These are phyloP conservation scores for Tetrapisispora nanseiensis DNA, from an alignment of 805 yeast genomes.

Conservation along the genomic window DNA sequence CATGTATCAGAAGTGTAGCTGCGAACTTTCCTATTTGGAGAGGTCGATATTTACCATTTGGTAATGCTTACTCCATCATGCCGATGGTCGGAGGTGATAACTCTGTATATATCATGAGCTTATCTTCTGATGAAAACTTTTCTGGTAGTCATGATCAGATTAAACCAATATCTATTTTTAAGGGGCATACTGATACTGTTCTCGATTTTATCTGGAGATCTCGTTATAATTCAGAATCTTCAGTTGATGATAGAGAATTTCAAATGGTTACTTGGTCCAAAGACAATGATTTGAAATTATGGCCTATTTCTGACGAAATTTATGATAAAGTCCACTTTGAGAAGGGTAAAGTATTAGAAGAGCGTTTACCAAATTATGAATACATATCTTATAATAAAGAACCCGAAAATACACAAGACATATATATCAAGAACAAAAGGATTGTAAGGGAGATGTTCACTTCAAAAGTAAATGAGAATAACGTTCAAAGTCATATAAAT, in stretches of 20 bases:
- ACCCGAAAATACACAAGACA: slow-evolving; percentile 30
- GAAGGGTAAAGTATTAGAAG: slow-evolving; percentile 30
- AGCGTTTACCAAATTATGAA: slow-evolving; percentile 35
- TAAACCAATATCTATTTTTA: slow-evolving; percentile 50
- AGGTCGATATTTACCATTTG: slow-evolving; percentile 84
- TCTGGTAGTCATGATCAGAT: slow-evolving; percentile 24
- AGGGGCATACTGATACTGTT: slow-evolving; percentile 78
- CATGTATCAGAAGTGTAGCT: slow-evolving; percentile 48
- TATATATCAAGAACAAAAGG: slow-evolving; percentile 15
- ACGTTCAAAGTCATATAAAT: slow-evolving; percentile 56
- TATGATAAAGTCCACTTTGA: slow-evolving; percentile 39
- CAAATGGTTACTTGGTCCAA: slow-evolving; percentile 93
- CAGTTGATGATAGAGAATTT: slow-evolving; percentile 63
- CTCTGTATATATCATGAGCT: slow-evolving; percentile 31
- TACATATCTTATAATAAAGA: slow-evolving; percentile 44
- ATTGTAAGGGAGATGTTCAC: slow-evolving; percentile 32
- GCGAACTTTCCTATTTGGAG: slow-evolving; percentile 84
- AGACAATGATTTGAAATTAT: slow-evolving; percentile 72
- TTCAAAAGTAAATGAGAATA: slow-evolving; percentile 28
- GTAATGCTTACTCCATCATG: slow-evolving; percentile 78
- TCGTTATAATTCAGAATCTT: slow-evolving; percentile 38
- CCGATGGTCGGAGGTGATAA: slow-evolving; percentile 80
- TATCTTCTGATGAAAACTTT: slow-evolving; percentile 10
- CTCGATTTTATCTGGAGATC: slow-evolving; percentile 85
- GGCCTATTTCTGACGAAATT: slow-evolving; percentile 53